A percentile compares a stretch with the other conserved stretches of the same genome.
phyloP scores from a whole-genome alignment of 805 yeast species.

The Grigorovia yakushimaensis region DNA sequence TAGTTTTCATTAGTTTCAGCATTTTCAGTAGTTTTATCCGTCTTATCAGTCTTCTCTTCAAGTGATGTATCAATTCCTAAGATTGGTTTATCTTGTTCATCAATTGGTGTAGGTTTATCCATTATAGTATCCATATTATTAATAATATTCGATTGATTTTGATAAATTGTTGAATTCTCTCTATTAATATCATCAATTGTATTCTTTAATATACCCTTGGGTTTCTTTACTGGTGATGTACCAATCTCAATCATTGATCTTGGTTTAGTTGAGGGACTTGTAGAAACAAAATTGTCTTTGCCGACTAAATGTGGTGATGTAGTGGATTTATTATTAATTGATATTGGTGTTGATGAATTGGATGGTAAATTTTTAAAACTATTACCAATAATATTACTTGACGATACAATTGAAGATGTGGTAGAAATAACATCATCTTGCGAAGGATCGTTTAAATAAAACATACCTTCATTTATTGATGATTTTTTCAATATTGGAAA shows the following conservation, averaged over 20 bases:
- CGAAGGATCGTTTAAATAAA: slow-evolving; percentile 7
- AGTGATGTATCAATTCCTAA: not conserved
- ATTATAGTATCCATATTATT: slow-evolving; percentile 4
- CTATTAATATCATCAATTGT: not conserved
- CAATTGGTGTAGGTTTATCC: slow-evolving; percentile 7
- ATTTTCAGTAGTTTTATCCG: not conserved
- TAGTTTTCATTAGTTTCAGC: not conserved
- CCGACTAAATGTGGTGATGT: not conserved
- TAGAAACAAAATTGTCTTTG: not conserved
- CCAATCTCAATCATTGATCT: slow-evolving; percentile 25
- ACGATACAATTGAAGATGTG: not conserved
- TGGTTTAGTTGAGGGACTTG: slow-evolving; percentile 6
- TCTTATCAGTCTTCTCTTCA: not conserved
- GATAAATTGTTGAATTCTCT: not conserved
- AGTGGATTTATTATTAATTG: not conserved
- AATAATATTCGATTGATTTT: not conserved
- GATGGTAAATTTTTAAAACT: not conserved
- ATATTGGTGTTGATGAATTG: not conserved
- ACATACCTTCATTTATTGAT: slow-evolving; percentile 7
- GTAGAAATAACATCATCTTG: slow-evolving; percentile 8
- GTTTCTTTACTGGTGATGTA: not conserved
- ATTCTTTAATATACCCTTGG: not conserved
- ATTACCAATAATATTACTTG: not conserved
- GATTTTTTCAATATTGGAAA: slow-evolving; percentile 21
- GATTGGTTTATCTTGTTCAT: not conserved